Conservation (phyloP, 176 grass and related monocot genomes). For the Oryza meyeriana region DNA sequence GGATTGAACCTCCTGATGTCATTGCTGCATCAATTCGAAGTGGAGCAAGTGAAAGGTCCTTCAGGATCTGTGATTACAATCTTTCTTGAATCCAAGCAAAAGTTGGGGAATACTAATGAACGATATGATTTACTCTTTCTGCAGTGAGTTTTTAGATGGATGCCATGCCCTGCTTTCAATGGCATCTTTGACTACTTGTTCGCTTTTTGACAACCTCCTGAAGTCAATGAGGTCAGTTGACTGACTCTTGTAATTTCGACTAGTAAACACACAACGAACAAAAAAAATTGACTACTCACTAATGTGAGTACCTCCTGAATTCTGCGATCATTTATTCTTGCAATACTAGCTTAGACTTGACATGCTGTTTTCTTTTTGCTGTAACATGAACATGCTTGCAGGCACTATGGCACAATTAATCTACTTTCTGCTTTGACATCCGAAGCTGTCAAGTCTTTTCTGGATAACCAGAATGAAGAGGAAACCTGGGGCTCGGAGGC, state of each 20-base stretch:
- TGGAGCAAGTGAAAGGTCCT: slow-evolving; percentile 90
- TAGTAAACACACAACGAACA: slow-evolving; percentile 9
- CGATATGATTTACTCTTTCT: slow-evolving; percentile 31
- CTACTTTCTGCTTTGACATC: slow-evolving; percentile 82
- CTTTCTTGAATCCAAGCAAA: slow-evolving; percentile 16
- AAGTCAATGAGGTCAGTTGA: slow-evolving; percentile 76
- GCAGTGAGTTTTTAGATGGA: slow-evolving; percentile 96
- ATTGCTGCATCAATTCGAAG: slow-evolving; percentile 57
- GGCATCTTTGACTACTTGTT: slow-evolving; percentile 67
- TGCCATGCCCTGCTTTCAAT: slow-evolving; percentile 91
- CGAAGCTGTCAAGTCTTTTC: slow-evolving; percentile 77
- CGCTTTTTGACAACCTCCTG: slow-evolving; percentile 86
- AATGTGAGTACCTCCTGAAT: slow-evolving; percentile 12
- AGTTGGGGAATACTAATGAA: slow-evolving; percentile 39
- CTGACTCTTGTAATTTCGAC: not conserved
- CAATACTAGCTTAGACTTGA: slow-evolving; percentile 1
- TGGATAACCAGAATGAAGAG: slow-evolving; percentile 70
- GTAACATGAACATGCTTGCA: slow-evolving; percentile 43
- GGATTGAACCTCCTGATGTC: slow-evolving; percentile 90
- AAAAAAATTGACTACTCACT: not conserved
- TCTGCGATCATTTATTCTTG: slow-evolving; percentile 17
- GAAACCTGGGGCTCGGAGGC: slow-evolving; percentile 83
- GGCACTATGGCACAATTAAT: slow-evolving; percentile 83
- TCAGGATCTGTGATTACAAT: slow-evolving; percentile 28
- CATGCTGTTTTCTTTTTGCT: slow-evolving; percentile 34